These are phyloP conservation scores for Tillandsia fasciculata DNA, from an alignment of 176 grass and related monocot genomes.

Conservation along the genomic window DNA sequence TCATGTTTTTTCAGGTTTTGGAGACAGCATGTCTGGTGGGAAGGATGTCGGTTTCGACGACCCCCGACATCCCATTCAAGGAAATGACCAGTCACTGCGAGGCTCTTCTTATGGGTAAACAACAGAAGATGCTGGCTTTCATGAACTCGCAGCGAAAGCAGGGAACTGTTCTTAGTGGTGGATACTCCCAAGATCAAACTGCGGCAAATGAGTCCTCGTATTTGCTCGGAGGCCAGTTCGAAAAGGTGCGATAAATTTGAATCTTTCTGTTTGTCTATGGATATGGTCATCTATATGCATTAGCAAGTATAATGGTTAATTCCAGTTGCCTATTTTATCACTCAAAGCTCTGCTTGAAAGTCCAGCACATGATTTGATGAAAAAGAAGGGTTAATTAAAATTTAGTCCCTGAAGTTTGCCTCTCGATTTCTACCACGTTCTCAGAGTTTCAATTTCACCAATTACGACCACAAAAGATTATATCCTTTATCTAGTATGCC, in stretches of 20 bases:
- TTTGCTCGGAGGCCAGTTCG: conserved; percentile 4
- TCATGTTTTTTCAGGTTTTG: conserved; percentile 19
- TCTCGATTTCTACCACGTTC: too few species aligned
- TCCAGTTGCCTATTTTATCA: too few species aligned
- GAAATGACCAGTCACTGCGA: conserved; percentile 40
- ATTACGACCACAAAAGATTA: too few species aligned
- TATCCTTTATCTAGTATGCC: too few species aligned
- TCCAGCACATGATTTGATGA: too few species aligned
- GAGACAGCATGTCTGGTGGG: conserved; percentile 30
- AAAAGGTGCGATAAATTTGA: conserved; percentile 18
- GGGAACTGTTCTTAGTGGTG: conserved; percentile 6
- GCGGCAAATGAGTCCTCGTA: not conserved
- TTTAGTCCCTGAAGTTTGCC: too few species aligned
- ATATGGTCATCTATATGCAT: not conserved
- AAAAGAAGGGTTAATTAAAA: too few species aligned
- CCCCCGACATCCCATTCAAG: conserved; percentile 28
- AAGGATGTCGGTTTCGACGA: conserved; percentile 24
- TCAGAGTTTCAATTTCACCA: too few species aligned
- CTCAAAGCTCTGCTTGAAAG: too few species aligned
- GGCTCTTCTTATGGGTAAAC: conserved; percentile 73
- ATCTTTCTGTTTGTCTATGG: not conserved
- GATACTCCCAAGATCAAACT: not conserved
- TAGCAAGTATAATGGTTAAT: not conserved
- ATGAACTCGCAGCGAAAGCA: conserved; percentile 44
- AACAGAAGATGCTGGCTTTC: conserved; percentile 83